Conservation (phyloP, 108 stramenopile genomes). For the Fistulifera solaris region DNA sequence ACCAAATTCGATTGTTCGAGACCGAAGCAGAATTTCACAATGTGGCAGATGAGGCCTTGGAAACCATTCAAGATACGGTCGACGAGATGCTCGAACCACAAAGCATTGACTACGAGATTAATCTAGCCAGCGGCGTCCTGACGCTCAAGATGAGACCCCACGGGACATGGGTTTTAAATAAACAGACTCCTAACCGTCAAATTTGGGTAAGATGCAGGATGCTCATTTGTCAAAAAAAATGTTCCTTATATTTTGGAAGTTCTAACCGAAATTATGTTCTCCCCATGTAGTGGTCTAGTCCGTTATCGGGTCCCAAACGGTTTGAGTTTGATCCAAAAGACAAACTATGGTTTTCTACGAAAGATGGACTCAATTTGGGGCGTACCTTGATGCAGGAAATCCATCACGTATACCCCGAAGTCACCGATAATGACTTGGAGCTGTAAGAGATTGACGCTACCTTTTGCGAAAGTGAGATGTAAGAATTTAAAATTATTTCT, state of each 20-base stretch:
- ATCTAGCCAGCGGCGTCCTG: constrained; percentile 63
- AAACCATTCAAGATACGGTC: constrained; percentile 80
- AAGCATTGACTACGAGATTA: constrained; percentile 48
- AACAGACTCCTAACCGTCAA: constrained; percentile 93
- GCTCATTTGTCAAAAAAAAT: neutral
- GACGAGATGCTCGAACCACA: constrained; percentile 72
- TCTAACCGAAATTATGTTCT: no score
- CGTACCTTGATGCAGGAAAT: constrained; percentile 36
- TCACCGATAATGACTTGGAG: neutral
- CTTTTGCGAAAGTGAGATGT: neutral
- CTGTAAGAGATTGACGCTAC: neutral
- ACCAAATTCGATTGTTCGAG: constrained; percentile 30
- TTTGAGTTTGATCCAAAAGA: constrained; percentile 71
- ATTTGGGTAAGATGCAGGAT: constrained; percentile 30
- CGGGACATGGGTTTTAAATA: constrained; percentile 93
- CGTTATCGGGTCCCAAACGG: constrained; percentile 83
- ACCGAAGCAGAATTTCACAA: constrained; percentile 71
- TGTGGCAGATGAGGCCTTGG: constrained; percentile 80
- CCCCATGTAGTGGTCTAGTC: constrained; percentile 69
- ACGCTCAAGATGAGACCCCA: constrained; percentile 64
- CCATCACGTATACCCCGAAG: constrained; percentile 4
- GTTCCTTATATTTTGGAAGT: constrained; percentile 9
- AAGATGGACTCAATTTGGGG: constrained; percentile 36
- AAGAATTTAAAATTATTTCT: no score
- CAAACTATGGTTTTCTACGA: constrained; percentile 62